Percentiles rank a stretch among this genome's conserved stretches.
phyloP scores from a whole-genome alignment of 2,329 filamentous ascomycete species.

The Leptographium flavum region DNA sequence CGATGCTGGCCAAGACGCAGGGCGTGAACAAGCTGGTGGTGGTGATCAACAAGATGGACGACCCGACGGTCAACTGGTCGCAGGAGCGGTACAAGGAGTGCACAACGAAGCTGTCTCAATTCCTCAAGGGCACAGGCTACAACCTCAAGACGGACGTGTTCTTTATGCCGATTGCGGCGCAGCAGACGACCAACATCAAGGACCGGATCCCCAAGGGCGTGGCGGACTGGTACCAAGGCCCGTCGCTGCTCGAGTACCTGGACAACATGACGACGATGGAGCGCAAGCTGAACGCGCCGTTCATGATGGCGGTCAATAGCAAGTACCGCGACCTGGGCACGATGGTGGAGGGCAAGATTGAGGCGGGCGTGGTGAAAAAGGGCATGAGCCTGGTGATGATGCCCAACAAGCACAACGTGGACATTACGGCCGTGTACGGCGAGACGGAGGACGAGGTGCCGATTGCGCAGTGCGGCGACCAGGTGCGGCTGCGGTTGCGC shows the following conservation, averaged over 20 bases:
- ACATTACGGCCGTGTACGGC: slow-evolving; percentile 76
- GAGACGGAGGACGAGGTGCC: slow-evolving; percentile 89
- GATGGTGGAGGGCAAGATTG: slow-evolving; percentile 94
- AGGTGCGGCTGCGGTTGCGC: slow-evolving; percentile 80
- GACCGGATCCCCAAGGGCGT: slow-evolving; percentile 64
- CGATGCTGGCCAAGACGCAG: slow-evolving; percentile 94
- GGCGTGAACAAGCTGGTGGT: slow-evolving; percentile 95
- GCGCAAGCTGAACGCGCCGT: slow-evolving; percentile 93
- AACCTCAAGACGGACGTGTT: slow-evolving; percentile 85
- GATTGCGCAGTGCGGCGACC: slow-evolving; percentile 79
- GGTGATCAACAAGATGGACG: slow-evolving; percentile 99
- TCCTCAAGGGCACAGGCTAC: slow-evolving; percentile 86
- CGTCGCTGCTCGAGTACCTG: slow-evolving; percentile 89
- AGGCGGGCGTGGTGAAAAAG: slow-evolving; percentile 90
- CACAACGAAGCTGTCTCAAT: slow-evolving; percentile 70
- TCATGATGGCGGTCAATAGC: slow-evolving; percentile 94
- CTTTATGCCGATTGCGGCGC: slow-evolving; percentile 94
- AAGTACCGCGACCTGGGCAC: slow-evolving; percentile 98
- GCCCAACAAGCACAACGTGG: slow-evolving; percentile 76
- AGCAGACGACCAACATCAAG: slow-evolving; percentile 77
- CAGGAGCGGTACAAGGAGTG: slow-evolving; percentile 89
- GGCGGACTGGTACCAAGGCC: slow-evolving; percentile 74
- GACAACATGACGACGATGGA: slow-evolving; percentile 57
- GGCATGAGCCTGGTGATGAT: slow-evolving; percentile 78
- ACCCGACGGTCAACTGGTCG: slow-evolving; percentile 90